Conservation (phyloP, 2,329 filamentous ascomycete genomes). For the Chrysoporthe austroafricana region DNA sequence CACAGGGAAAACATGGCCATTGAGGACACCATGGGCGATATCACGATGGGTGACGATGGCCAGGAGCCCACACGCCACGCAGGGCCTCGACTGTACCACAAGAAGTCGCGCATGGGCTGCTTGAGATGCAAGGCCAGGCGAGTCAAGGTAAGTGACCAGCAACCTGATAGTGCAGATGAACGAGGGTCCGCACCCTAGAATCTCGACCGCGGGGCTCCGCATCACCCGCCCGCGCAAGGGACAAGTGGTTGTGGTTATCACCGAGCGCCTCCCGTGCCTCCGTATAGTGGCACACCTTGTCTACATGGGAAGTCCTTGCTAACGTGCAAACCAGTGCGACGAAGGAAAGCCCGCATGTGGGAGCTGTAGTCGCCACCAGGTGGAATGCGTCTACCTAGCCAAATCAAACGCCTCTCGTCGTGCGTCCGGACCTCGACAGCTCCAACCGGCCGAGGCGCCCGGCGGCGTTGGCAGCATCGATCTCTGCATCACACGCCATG, state of each 20-base stretch:
- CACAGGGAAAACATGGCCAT: not conserved
- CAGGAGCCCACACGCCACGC: conserved; percentile 14
- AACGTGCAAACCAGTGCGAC: conserved; percentile 30
- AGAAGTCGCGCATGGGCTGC: conserved; percentile 39
- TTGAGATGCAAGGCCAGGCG: conserved; percentile 36
- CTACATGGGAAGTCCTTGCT: conserved; percentile 1
- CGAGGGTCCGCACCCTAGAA: not conserved
- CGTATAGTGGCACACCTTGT: not conserved
- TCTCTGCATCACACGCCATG: conserved; percentile 20
- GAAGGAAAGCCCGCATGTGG: conserved; percentile 33
- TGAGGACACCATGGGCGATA: conserved; percentile 2
- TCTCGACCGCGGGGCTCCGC: too few species aligned
- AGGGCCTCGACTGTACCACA: conserved; percentile 38
- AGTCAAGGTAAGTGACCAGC: conserved; percentile 36
- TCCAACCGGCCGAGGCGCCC: not conserved
- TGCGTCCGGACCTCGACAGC: not conserved
- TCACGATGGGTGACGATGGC: conserved; percentile 7
- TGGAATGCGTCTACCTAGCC: conserved; percentile 32
- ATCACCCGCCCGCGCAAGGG: not conserved
- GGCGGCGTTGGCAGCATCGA: conserved; percentile 1
- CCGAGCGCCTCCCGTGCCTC: not conserved
- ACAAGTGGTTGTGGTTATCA: too few species aligned
- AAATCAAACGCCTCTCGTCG: not conserved
- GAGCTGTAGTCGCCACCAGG: conserved; percentile 33
- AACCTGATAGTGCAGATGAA: not conserved